Evolutionary conservation across 805 yeast species (phyloP).

Genomic region (Candida hispaniensis): DNA sequence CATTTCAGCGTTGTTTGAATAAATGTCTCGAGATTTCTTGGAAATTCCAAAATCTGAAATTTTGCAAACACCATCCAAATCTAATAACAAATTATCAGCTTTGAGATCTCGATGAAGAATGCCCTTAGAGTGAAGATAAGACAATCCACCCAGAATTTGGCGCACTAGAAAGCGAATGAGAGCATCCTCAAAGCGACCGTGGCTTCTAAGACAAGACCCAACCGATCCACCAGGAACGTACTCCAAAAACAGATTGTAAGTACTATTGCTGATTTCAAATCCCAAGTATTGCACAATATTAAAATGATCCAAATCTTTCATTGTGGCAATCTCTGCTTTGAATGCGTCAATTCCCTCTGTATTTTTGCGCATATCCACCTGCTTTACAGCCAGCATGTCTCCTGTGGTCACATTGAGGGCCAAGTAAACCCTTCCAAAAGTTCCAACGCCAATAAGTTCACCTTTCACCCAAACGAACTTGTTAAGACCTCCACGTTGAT

Average conservation of each 20-base stretch:
- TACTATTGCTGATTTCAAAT: slow-evolving; percentile 59
- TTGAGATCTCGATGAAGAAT: slow-evolving; percentile 89
- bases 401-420: slow-evolving; percentile 94
- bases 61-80: slow-evolving; percentile 86
- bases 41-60: slow-evolving; percentile 96
- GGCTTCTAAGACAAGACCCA: slow-evolving; percentile 68
- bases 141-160: slow-evolving; percentile 74
- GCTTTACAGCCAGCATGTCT: slow-evolving; percentile 98
- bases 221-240: slow-evolving; percentile 98
- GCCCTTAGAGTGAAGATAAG: slow-evolving; percentile 80
- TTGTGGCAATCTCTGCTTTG: slow-evolving; percentile 80
- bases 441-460: slow-evolving; percentile 91
- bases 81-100: slow-evolving; percentile 83
- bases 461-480: slow-evolving; percentile 98
- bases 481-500: slow-evolving; percentile 55
- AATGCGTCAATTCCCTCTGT: slow-evolving; percentile 68
- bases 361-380: slow-evolving; percentile 55
- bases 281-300: slow-evolving; percentile 96
- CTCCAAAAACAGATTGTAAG: slow-evolving; percentile 80
- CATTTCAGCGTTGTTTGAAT: slow-evolving; percentile 87
- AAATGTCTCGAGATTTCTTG: slow-evolving; percentile 71
- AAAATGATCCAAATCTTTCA: slow-evolving; percentile 86
- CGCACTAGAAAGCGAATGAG: slow-evolving; percentile 60
- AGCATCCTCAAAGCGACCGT: slow-evolving; percentile 76
- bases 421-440: slow-evolving; percentile 86